Evolutionary conservation across 495 filamentous ascomycete species (phyloP).

Genomic region (Peziza echinospora): DNA sequence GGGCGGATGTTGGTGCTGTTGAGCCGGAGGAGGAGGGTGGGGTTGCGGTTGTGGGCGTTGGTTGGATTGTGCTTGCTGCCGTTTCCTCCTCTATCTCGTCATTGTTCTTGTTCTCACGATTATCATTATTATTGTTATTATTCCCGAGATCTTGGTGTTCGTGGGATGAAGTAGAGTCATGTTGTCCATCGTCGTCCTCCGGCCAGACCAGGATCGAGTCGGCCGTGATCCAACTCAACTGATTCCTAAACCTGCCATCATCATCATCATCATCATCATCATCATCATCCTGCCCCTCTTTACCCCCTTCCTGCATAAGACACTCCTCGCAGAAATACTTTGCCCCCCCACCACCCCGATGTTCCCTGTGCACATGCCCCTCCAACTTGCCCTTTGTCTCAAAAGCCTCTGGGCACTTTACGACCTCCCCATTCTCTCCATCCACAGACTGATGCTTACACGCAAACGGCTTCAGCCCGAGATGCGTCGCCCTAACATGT

Average conservation of each 20-base stretch:
- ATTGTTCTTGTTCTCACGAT: not conserved
- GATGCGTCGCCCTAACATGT: slow-evolving; percentile 54
- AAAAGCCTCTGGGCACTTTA: slow-evolving; percentile 45
- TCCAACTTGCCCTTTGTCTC: slow-evolving; percentile 45
- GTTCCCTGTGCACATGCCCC: slow-evolving; percentile 46
- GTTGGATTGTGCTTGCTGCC: not conserved
- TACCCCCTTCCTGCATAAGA: too few relatives aligned
- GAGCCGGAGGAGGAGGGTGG: not conserved
- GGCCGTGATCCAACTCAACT: not conserved
- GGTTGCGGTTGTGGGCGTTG: not conserved
- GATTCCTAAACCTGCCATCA: not conserved
- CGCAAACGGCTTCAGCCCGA: slow-evolving; percentile 41
- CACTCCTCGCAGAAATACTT: slow-evolving; percentile 32
- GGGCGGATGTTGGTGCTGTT: not conserved
- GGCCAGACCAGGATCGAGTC: not conserved
- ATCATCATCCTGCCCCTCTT: not conserved
- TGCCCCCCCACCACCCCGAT: slow-evolving; percentile 30
- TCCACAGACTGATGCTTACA: slow-evolving; percentile 27
- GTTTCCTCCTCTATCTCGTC: not conserved
- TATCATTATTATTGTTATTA: not conserved
- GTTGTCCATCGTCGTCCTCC: not conserved
- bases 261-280: not conserved
- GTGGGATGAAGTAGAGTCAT: not conserved
- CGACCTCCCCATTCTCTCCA: slow-evolving; percentile 22
- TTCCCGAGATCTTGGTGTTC: not conserved